Evolutionary conservation across 306 rosid species (phyloP).

Genomic region (Cucurbita argyrosperma): DNA sequence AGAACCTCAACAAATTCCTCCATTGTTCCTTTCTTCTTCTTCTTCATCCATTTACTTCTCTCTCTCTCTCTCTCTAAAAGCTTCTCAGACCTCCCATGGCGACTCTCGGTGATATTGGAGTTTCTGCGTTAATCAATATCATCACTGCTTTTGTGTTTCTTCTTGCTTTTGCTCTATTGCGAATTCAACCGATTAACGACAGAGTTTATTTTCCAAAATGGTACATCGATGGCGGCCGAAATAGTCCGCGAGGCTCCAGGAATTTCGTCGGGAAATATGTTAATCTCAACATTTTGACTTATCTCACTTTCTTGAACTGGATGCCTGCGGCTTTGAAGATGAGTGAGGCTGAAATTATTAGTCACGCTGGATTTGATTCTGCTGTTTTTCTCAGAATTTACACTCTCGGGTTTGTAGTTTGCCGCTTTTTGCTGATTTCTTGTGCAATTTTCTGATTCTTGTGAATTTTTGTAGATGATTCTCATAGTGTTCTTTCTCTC

Average conservation of each 20-base stretch:
- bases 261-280: constrained; percentile 74
- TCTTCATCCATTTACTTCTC: too few relatives aligned
- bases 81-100: constrained; percentile 41
- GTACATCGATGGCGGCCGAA: constrained; percentile 60
- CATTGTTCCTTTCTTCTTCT: constrained; percentile 1
- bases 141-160: constrained; percentile 59
- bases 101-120: constrained; percentile 70
- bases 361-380: constrained; percentile 94
- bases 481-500: background rate
- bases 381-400: constrained; percentile 91
- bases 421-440: background rate
- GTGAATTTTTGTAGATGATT: background rate
- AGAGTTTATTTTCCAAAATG: constrained; percentile 87
- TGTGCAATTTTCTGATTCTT: constrained; percentile 2
- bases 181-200: constrained; percentile 85
- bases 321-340: constrained; percentile 88
- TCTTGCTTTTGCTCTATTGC: constrained; percentile 73
- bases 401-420: constrained; percentile 50
- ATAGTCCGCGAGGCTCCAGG: constrained; percentile 46
- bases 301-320: constrained; percentile 76
- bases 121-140: constrained; percentile 71
- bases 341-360: constrained; percentile 63
- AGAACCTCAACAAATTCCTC: background rate
- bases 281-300: constrained; percentile 65
- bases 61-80: background rate